Base-by-base conservation (phyloP, 495 filamentous ascomycete genomes). In the Penicillium simplicissimum region DNA sequence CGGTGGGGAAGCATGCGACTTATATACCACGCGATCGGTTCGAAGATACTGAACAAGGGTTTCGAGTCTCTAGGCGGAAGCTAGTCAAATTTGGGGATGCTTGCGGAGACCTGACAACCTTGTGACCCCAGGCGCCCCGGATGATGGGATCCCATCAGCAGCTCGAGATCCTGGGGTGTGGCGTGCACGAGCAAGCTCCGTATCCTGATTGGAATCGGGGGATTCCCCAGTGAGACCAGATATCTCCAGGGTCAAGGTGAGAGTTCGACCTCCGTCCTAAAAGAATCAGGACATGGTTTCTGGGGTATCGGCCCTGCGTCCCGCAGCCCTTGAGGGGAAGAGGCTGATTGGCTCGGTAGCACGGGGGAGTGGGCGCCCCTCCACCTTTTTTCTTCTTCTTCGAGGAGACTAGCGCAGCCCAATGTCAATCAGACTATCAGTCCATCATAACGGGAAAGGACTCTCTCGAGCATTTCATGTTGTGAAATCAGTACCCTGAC, bases 191-290 rank as follows among this genome's bases (percentile, higher is more conserved):
- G 52, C 28, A 59, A 59, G 65, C 62, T 70, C 68, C 68, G 65
- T 65, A 61, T 70, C 63, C 68, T 62, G 54, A 64, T 71, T 60
- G 59, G 66, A 65, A 66, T 64, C 56, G 66, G 63, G 48, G 49
- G 17, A 45, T 61, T 62, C 65, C 52, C 66, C 65, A 70, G 58
- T 70, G 43, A 65, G 60, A 63, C 54, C 59, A 62, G 33, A 33
- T 17, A 28, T 55, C 13, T 53, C 56, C 19, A 28, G 28, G 23
- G 57, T 14, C 28, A 7, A 11, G 40, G 17, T 45, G 42, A n/a
- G 11, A 37, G 34, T 14, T 19, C 47, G 19, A 34, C 37, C 23
- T 3, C 14, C 31, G 53, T 60, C 57, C 62, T 17, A 57, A 55
- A 60, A 31, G 55, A 52, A 61, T 58, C 52, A 68, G 58, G 66